Conservation (phyloP, 2,329 filamentous ascomycete species). For the Phyllosticta ampelicida region DNA sequence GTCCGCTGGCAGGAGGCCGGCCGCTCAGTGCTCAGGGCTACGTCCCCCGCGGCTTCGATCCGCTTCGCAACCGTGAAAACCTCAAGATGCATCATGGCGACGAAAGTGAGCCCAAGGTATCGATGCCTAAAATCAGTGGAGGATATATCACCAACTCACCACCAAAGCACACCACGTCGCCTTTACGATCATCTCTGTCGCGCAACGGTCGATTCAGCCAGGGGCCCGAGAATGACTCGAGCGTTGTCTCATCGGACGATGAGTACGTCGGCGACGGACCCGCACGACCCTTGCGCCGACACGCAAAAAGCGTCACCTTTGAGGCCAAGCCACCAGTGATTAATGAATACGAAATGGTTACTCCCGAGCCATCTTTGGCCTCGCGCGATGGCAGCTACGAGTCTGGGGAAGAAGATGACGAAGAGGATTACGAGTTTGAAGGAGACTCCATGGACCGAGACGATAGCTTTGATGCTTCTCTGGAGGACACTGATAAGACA, state of each 20-base stretch:
- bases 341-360: constrained; percentile 97
- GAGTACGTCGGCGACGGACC: constrained; percentile 45
- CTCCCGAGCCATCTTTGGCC: constrained; percentile 86
- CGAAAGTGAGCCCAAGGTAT: constrained; percentile 52
- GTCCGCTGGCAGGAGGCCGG: constrained; percentile 58
- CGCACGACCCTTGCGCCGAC: constrained; percentile 62
- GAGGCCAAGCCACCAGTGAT: constrained; percentile 86
- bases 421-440: constrained; percentile 55
- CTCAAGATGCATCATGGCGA: constrained; percentile 28
- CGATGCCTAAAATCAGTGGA: constrained; percentile 54
- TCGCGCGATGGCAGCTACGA: constrained; percentile 92
- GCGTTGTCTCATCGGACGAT: constrained; percentile 32
- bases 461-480: constrained; percentile 89
- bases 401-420: constrained; percentile 61
- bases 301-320: constrained; percentile 96
- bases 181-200: constrained; percentile 81
- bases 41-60: constrained; percentile 46
- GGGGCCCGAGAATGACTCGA: constrained; percentile 24
- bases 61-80: constrained; percentile 24
- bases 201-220: constrained; percentile 45
- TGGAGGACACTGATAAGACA: constrained; percentile 94
- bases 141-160: constrained; percentile 17
- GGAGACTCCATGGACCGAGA: constrained; percentile 54
- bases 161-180: constrained; percentile 44
- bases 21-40: constrained; percentile 54